These are phyloP conservation scores for Aspergillus quadrilineatus DNA, from an alignment of 2,329 filamentous ascomycete species.

Conservation along the genomic window DNA sequence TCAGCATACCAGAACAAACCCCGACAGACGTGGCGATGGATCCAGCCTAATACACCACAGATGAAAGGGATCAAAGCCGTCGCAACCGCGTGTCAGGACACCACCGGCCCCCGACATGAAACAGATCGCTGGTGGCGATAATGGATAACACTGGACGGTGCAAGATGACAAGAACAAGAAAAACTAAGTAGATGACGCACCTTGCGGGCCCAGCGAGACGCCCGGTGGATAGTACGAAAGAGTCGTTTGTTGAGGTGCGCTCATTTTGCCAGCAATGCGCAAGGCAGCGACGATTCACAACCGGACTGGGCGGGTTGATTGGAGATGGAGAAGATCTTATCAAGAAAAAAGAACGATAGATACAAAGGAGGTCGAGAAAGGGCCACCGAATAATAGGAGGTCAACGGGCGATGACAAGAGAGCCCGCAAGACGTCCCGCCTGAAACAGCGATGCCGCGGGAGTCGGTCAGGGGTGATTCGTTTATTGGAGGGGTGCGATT, in stretches of 20 bases:
- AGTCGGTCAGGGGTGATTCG: constrained; percentile 15
- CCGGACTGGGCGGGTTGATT: constrained; percentile 15
- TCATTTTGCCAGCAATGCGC: constrained; percentile 29
- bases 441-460: constrained; percentile 27
- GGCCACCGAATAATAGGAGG: constrained; percentile 2
- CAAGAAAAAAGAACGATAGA: constrained; percentile 13
- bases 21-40: constrained; percentile 1
- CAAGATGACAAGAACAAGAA: constrained; percentile 8
- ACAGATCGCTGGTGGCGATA: constrained; percentile 15
- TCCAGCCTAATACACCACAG: constrained; percentile 16
- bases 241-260: constrained; percentile 30
- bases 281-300: constrained; percentile 19
- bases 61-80: constrained; percentile 5
- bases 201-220: constrained; percentile 33
- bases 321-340: constrained; percentile 12
- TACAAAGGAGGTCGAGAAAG: neutral
- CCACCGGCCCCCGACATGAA: constrained; percentile 21
- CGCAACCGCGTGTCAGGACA: constrained; percentile 16
- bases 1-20: constrained; percentile 10
- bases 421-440: constrained; percentile 11
- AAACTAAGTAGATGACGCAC: constrained; percentile 30
- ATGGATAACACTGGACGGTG: constrained; percentile 10
- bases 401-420: constrained; percentile 9
- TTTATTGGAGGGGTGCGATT: constrained; percentile 16
- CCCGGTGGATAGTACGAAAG: constrained; percentile 32